phyloP scores from a whole-genome alignment of 2,329 filamentous ascomycete species.

The Penicillium sp. region DNA sequence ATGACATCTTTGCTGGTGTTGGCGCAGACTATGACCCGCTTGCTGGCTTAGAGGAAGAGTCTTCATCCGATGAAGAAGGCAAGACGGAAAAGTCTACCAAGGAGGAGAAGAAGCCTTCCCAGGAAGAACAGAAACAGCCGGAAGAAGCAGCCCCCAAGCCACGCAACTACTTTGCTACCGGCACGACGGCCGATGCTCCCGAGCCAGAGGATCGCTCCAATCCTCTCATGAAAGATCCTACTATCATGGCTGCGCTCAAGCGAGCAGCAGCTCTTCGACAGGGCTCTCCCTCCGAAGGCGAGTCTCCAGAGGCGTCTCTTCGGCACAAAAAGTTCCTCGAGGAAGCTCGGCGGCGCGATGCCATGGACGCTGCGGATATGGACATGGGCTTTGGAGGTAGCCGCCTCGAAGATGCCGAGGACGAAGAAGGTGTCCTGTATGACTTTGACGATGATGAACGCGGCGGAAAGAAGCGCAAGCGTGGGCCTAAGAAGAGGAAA shows the following conservation, averaged over 20 bases:
- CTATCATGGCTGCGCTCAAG: constrained; percentile 76
- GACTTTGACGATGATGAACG: constrained; percentile 31
- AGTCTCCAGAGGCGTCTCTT: constrained; percentile 59
- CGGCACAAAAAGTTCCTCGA: constrained; percentile 70
- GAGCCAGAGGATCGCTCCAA: constrained; percentile 39
- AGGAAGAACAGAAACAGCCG: constrained; percentile 9
- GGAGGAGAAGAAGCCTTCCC: constrained; percentile 5
- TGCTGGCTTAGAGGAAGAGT: constrained; percentile 46
- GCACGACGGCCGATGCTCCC: constrained; percentile 40
- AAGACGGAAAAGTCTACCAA: constrained; percentile 17
- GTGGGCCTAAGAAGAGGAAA: constrained; percentile 52
- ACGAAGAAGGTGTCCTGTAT: constrained; percentile 65
- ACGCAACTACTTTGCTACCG: constrained; percentile 46
- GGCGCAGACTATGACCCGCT: constrained; percentile 58
- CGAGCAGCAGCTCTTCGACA: constrained; percentile 64
- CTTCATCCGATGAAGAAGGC: constrained; percentile 40
- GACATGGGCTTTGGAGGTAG: constrained; percentile 92
- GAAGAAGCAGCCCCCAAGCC: constrained; percentile 21
- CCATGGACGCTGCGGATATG: constrained; percentile 82
- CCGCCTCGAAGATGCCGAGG: constrained; percentile 81
- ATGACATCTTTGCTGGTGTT: constrained; percentile 59
- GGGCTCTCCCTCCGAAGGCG: constrained; percentile 42
- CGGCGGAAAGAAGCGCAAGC: constrained; percentile 45
- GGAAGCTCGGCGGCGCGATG: constrained; percentile 51
- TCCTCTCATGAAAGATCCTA: constrained; percentile 61